A percentile compares a stretch with the other conserved stretches of the same genome.
Conservation (phyloP, 1,284 basidiomycete species). For the Coniferiporia weirii region DNA sequence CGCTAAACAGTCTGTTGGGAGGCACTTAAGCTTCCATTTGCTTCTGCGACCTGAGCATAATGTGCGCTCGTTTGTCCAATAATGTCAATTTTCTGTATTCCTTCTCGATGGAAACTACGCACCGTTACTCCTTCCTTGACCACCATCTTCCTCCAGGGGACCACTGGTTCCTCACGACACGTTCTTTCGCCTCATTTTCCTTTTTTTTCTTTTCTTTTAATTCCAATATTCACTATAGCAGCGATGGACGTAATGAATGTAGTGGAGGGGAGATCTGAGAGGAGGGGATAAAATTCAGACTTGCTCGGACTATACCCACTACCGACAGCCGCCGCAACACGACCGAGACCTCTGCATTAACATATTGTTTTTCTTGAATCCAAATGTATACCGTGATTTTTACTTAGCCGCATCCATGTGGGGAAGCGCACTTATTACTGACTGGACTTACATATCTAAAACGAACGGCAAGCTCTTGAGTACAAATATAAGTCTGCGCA, state of each 20-base stretch:
- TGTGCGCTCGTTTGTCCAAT: not conserved
- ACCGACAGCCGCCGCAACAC: too few relatives aligned
- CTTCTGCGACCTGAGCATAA: too few relatives aligned
- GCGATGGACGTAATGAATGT: not conserved
- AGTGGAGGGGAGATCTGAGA: not conserved
- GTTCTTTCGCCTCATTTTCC: conserved; percentile 2
- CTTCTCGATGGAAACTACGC: not conserved
- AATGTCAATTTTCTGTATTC: conserved; percentile 1
- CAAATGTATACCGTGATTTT: too few relatives aligned
- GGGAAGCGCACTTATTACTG: too few relatives aligned
- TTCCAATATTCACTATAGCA: conserved; percentile 5
- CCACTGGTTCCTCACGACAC: not conserved
- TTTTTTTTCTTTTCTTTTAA: conserved; percentile 2
- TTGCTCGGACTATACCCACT: not conserved
- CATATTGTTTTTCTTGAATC: too few relatives aligned
- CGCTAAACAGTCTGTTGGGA: conserved; percentile 65
- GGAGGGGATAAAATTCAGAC: not conserved
- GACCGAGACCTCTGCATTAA: too few relatives aligned
- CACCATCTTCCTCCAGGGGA: not conserved
- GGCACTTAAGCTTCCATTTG: not conserved
- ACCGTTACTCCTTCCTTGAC: not conserved
- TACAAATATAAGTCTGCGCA: too few relatives aligned
- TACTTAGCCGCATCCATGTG: too few relatives aligned
- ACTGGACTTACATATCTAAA: too few relatives aligned
- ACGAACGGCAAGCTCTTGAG: too few relatives aligned